Percentiles rank a stretch among this genome's conserved stretches.
Evolutionary conservation across 225 moss, liverwort and hornwort species (phyloP).

Genomic region (Climacium dendroides): DNA sequence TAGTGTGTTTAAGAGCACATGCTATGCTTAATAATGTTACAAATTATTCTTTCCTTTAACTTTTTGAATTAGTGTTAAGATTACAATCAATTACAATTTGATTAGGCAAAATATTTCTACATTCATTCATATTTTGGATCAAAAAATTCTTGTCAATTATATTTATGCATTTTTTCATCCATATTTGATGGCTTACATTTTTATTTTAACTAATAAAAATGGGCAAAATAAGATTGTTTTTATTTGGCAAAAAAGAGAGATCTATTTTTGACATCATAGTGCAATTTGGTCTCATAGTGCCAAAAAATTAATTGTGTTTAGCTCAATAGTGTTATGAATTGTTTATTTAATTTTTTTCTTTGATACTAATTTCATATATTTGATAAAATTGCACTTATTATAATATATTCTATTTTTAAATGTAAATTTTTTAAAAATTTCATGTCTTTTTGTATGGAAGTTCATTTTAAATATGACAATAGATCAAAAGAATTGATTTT

Average conservation of each 20-base stretch:
- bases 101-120: not conserved
- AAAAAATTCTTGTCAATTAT: not conserved
- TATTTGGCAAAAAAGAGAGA: not conserved
- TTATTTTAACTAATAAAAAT: not conserved
- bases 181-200: rapidly evolving
- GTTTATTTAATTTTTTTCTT: not conserved
- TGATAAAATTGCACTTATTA: not conserved
- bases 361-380: not conserved
- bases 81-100: not conserved
- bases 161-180: not conserved
- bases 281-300: not conserved
- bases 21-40: not conserved
- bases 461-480: not conserved
- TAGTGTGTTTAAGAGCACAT: not conserved
- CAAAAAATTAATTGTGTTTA: not conserved
- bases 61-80: not conserved
- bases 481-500: not conserved
- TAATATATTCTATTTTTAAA: not conserved
- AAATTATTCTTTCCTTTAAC: not conserved
- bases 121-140: not conserved
- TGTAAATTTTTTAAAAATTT: not conserved
- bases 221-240: not conserved
- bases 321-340: no score
- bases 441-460: not conserved
- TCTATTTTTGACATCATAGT: not conserved